A percentile compares a stretch with the other conserved stretches of the same genome.
These are phyloP conservation scores for Trichophyton mentagrophytes DNA, from an alignment of 2,329 filamentous ascomycete genomes.

Conservation along the genomic window DNA sequence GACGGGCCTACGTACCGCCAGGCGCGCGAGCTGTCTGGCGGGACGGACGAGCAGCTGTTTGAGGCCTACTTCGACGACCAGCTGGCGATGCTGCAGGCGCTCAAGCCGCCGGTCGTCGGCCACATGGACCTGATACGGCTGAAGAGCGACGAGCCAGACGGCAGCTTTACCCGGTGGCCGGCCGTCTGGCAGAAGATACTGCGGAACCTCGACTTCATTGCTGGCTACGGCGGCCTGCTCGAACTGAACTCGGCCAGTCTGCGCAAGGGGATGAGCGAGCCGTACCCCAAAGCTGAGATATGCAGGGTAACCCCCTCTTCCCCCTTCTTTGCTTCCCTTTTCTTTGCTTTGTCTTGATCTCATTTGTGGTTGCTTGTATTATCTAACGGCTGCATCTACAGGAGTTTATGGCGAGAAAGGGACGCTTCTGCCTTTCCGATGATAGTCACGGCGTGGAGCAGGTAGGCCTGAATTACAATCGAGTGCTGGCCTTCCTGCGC, in stretches of 20 bases:
- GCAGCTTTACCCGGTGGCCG: slow-evolving; percentile 45
- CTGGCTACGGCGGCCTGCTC: slow-evolving; percentile 63
- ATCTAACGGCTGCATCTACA: slow-evolving; percentile 21
- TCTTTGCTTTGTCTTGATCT: background rate
- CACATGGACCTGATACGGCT: slow-evolving; percentile 90
- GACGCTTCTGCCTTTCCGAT: slow-evolving; percentile 81
- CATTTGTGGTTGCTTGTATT: too few species aligned
- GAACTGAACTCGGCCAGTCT: slow-evolving; percentile 83
- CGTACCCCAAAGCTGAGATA: slow-evolving; percentile 71
- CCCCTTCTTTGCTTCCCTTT: slow-evolving; percentile 12
- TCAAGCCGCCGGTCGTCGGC: slow-evolving; percentile 68
- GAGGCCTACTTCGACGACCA: slow-evolving; percentile 83
- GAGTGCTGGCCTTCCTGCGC: slow-evolving; percentile 57
- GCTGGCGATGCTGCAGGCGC: slow-evolving; percentile 58
- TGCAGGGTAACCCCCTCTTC: slow-evolving; percentile 47
- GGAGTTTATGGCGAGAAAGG: slow-evolving; percentile 60
- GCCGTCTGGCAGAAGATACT: slow-evolving; percentile 61
- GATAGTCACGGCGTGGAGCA: slow-evolving; percentile 86
- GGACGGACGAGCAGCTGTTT: slow-evolving; percentile 60
- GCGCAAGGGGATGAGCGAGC: slow-evolving; percentile 79
- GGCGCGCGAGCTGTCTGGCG: slow-evolving; percentile 46
- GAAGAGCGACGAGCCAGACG: slow-evolving; percentile 55
- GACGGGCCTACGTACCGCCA: slow-evolving; percentile 53
- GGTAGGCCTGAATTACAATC: slow-evolving; percentile 69
- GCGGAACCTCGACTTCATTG: slow-evolving; percentile 61